A percentile compares a stretch with the other conserved stretches of the same genome.
phyloP scores from a whole-genome alignment of 148 eudicot species.

The Linanthus parryae region DNA sequence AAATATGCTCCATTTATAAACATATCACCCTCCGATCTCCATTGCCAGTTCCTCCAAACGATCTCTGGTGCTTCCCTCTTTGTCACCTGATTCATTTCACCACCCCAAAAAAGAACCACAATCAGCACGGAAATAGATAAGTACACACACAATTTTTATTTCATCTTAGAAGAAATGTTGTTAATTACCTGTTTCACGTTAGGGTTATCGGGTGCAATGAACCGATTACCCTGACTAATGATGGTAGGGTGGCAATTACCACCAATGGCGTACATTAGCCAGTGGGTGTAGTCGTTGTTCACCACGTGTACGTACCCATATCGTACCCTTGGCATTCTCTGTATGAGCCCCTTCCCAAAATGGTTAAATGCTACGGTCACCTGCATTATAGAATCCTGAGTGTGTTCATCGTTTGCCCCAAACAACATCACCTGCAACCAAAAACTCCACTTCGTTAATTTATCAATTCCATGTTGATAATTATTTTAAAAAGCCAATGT shows the following conservation, averaged over 20 bases:
- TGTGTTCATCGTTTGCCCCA: constrained; percentile 39
- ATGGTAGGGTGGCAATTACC: constrained; percentile 60
- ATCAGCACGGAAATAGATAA: neutral
- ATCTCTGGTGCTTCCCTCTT: constrained; percentile 41
- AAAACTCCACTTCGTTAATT: neutral
- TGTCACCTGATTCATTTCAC: constrained; percentile 28
- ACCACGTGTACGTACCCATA: constrained; percentile 67
- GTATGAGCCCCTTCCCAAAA: constrained; percentile 58
- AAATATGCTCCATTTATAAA: constrained; percentile 43
- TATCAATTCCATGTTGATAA: neutral
- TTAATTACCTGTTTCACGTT: constrained; percentile 12
- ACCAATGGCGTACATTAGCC: constrained; percentile 81
- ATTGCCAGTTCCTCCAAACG: constrained; percentile 46
- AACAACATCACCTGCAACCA: constrained; percentile 48
- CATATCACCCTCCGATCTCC: constrained; percentile 43
- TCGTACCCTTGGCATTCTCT: constrained; percentile 73
- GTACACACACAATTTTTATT: neutral
- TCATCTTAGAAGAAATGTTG: neutral
- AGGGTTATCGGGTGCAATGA: constrained; percentile 9
- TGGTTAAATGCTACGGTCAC: constrained; percentile 68
- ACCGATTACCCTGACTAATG: constrained; percentile 54
- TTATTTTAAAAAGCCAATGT: neutral
- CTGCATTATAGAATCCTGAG: constrained; percentile 55
- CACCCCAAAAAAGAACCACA: neutral
- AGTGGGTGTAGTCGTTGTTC: constrained; percentile 79